Conservation (phyloP, 257 asterid species). For the Echium plantagineum region DNA sequence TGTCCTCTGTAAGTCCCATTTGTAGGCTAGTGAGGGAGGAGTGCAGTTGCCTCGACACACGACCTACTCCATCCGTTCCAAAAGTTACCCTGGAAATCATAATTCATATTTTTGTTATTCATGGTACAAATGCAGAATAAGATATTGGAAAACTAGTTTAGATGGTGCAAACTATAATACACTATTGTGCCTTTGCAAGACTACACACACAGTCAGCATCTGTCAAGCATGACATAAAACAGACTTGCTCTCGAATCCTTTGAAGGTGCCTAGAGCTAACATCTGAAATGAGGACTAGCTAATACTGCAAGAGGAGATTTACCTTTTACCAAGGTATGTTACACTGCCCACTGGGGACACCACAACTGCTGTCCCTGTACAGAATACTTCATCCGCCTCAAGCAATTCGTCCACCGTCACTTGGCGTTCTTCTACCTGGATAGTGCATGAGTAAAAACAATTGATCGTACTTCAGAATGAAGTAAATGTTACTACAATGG, state of each 20-base stretch:
- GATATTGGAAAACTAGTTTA: no score
- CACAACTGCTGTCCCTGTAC: slow-evolving; percentile 95
- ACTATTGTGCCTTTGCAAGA: no score
- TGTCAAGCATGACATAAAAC: no score
- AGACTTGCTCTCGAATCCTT: no score
- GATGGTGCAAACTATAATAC: no score
- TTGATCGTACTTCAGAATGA: neutral
- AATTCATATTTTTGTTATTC: neutral
- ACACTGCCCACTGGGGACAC: slow-evolving; percentile 93
- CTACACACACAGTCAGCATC: no score
- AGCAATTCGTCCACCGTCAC: slow-evolving; percentile 85
- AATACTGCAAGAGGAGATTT: neutral
- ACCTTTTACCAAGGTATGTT: slow-evolving; percentile 70
- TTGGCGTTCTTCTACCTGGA: slow-evolving; percentile 71
- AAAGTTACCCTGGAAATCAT: slow-evolving; percentile 45
- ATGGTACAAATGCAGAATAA: neutral
- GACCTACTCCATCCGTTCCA: slow-evolving; percentile 64
- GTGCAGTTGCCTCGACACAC: slow-evolving; percentile 67
- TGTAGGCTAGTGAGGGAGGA: slow-evolving; percentile 79
- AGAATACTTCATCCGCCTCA: slow-evolving; percentile 96
- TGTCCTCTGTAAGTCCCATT: slow-evolving; percentile 75
- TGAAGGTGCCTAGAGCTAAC: no score
- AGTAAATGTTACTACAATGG: neutral
- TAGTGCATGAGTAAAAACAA: neutral
- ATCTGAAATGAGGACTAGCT: no score